Evolutionary conservation across 495 filamentous ascomycete genomes (phyloP).

Genomic region (Chlorociboria aeruginascens): DNA sequence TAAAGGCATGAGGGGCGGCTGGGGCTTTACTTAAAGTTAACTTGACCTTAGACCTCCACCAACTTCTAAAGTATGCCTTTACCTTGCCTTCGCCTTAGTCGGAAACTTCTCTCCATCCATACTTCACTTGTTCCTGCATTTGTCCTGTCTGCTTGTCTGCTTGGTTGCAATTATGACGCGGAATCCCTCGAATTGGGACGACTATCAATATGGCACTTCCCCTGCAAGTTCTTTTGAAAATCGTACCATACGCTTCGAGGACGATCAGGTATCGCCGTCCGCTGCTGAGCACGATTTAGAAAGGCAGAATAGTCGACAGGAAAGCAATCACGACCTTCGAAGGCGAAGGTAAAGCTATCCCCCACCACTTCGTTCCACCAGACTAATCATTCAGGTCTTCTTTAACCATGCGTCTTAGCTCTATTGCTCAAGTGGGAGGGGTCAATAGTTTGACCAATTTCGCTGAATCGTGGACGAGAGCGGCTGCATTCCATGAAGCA

Average conservation of each 20-base stretch:
- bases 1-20: no score
- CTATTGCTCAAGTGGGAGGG: conserved; percentile 69
- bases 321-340: conserved; percentile 6
- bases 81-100: no score
- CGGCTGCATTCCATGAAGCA: conserved; percentile 78
- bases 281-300: not conserved
- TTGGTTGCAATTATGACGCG: conserved; percentile 10
- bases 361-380: not conserved
- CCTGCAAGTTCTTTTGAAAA: conserved; percentile 24
- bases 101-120: not conserved
- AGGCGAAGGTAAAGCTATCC: conserved; percentile 12
- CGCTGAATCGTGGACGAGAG: conserved; percentile 85
- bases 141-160: not conserved
- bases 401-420: conserved; percentile 55
- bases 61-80: no score
- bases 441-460: conserved; percentile 94
- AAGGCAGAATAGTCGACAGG: not conserved
- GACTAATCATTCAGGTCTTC: conserved; percentile 42
- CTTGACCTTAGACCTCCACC: no score
- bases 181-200: conserved; percentile 42
- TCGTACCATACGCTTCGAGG: conserved; percentile 24
- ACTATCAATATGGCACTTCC: conserved; percentile 27
- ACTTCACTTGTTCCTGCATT: no score
- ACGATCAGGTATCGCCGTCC: conserved; percentile 7
- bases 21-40: no score